These are phyloP conservation scores for Talaromyces rugulosus DNA, from an alignment of 2,329 filamentous ascomycete genomes.

Conservation along the genomic window DNA sequence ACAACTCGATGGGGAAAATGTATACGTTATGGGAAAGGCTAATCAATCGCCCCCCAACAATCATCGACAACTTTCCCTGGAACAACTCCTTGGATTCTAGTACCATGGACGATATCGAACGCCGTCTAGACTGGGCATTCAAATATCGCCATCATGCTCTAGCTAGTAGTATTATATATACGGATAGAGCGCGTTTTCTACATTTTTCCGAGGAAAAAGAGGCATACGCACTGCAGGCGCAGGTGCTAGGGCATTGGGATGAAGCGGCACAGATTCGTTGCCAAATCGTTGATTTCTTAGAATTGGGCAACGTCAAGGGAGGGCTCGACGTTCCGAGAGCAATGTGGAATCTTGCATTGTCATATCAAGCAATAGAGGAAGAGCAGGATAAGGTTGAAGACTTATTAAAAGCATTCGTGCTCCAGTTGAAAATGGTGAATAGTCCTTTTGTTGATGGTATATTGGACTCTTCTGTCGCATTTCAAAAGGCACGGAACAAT, in stretches of 20 bases:
- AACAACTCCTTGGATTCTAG: not conserved
- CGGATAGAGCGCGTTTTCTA: not conserved
- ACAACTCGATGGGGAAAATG: not conserved
- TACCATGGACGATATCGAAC: not conserved
- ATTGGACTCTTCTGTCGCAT: not conserved
- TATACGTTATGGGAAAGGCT: not conserved
- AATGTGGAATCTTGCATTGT: not conserved
- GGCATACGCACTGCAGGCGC: not conserved
- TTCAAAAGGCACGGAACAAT: not conserved
- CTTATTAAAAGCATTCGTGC: not conserved
- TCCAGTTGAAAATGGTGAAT: not conserved
- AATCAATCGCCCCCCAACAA: not conserved
- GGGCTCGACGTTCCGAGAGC: not conserved
- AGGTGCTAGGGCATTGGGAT: not conserved
- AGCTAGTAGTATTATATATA: not conserved
- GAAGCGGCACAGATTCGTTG: not conserved
- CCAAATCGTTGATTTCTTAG: not conserved
- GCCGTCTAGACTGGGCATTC: not conserved
- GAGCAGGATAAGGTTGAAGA: not conserved
- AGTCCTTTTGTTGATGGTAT: not conserved
- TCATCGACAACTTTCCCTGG: not conserved
- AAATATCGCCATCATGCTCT: not conserved
- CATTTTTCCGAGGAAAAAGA: not conserved
- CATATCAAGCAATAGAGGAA: not conserved
- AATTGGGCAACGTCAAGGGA: not conserved